Base-by-base conservation (phyloP, 2,329 filamentous ascomycete genomes). In the Fusarium sp. region DNA sequence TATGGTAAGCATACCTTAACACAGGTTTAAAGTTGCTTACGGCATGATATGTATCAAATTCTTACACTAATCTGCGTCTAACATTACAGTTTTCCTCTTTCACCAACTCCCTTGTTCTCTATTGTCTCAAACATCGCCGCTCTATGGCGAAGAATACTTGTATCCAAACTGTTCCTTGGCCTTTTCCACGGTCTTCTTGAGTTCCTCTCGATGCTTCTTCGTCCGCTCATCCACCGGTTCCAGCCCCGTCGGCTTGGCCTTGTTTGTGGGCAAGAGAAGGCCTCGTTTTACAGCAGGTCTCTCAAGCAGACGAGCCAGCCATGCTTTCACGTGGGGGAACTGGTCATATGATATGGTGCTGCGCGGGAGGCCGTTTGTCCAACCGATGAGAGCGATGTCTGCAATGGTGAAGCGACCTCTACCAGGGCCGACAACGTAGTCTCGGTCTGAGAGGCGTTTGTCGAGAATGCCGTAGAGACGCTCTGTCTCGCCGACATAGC, bases 401-500 rank as follows among this genome's bases (percentile, higher is more conserved):
- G 89, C 92, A 58, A 91, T 89, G 71, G 85, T 88, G 78, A 85
- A 89, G 74, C 86, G 87, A 69, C 88, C 86, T 26, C 75, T 74
- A 14, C 79, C 84, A 2, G 83, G 76, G 5, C 90, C 90, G 5
- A 84, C 86, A 8, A 88, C 74, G 66, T 81, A 89, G 54, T 87
- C 84, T 5, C 85, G 81, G 24, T 77, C 74, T 15, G 72, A 72
- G 15, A 95, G 87, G 54, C 91, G 90, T 73, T 84, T 83, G 77
- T 95, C 86, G 2, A 95, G 84, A 20, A 95, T 84, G 24, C 90
- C 86, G 79, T 94, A 95, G 2, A 95, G 84, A 4, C 93, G 88
- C 69, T 91, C 86, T 2, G 90, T 88, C 83, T 95, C 93, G 74
- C 92, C 93, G 54, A 91, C 84, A 78, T 95, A 95, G 40, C 92